Evolutionary conservation across 345 rosid species (phyloP).

Genomic region (Hibiscus syriacus): DNA sequence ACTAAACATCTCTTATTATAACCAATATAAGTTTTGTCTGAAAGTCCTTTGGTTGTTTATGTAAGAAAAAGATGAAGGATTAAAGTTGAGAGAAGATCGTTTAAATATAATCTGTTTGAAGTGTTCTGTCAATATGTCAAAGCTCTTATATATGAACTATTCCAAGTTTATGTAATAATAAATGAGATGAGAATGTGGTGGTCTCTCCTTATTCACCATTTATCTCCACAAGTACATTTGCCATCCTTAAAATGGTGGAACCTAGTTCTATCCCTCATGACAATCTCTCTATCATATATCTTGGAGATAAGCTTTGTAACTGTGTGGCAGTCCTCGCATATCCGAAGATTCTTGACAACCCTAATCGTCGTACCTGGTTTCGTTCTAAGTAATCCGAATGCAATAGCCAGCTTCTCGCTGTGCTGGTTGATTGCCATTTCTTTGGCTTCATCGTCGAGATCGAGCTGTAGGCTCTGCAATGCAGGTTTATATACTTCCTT

Average conservation of each 20-base stretch:
- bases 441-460: constrained; percentile 43
- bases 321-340: background rate
- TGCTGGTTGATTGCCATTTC: constrained; percentile 48
- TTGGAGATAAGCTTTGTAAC: background rate
- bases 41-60: no score
- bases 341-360: constrained; percentile 54
- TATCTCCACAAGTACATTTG: constrained; percentile 47
- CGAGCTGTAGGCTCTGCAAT: constrained; percentile 24
- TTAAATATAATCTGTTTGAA: no score
- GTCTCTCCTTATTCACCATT: constrained; percentile 35
- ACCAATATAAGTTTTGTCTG: no score
- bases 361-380: constrained; percentile 34
- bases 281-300: constrained; percentile 29
- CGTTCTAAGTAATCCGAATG: constrained; percentile 53
- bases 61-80: no score
- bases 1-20: no score
- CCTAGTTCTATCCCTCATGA: constrained; percentile 58
- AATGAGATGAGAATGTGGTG: background rate
- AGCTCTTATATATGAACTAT: background rate
- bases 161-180: background rate
- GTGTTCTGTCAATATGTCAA: no score
- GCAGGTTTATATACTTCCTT: constrained; percentile 45
- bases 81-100: no score
- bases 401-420: constrained; percentile 58
- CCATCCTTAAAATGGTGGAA: constrained; percentile 54